A percentile compares a stretch with the other conserved stretches of the same genome.
Evolutionary conservation across 805 yeast genomes (phyloP).

Genomic region (Suhomyces emberorum): DNA sequence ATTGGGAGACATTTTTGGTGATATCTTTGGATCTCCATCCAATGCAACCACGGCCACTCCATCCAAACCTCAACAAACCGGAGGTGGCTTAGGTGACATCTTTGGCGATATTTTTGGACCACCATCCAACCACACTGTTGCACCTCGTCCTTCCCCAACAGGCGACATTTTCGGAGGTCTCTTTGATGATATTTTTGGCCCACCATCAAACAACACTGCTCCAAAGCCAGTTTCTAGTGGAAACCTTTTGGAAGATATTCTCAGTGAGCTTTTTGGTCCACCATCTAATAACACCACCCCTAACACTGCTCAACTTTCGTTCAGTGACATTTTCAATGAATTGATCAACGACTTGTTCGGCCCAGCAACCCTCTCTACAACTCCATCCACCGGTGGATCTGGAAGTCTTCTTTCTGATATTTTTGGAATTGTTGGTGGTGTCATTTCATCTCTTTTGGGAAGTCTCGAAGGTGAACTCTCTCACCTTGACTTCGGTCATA

Average conservation of each 20-base stretch:
- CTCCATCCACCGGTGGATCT: conserved; percentile 9
- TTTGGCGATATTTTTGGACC: conserved; percentile 8
- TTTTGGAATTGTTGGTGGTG: conserved; percentile 11
- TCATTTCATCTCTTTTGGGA: conserved; percentile 9
- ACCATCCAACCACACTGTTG: neutral
- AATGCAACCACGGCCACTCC: conserved; percentile 10
- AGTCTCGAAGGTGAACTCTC: conserved; percentile 5
- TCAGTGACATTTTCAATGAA: conserved; percentile 7
- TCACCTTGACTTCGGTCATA: conserved; percentile 5
- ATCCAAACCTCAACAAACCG: no score
- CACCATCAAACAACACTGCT: conserved; percentile 7
- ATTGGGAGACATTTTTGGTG: conserved; percentile 8
- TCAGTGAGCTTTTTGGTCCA: conserved; percentile 8
- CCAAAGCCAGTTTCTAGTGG: conserved; percentile 9
- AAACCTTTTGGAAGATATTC: conserved; percentile 7
- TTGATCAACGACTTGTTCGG: conserved; percentile 14
- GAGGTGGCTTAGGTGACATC: conserved; percentile 7
- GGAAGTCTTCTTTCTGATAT: conserved; percentile 11
- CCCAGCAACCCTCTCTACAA: conserved; percentile 3
- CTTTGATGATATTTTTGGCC: conserved; percentile 12
- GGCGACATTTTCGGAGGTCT: conserved; percentile 6
- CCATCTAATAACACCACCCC: conserved; percentile 3
- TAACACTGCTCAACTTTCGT: conserved; percentile 5
- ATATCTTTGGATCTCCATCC: conserved; percentile 9
- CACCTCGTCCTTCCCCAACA: conserved; percentile 6